Evolutionary conservation across 768 basidiomycete species (phyloP).

Genomic region (Cystofilobasidium bisporidii): DNA sequence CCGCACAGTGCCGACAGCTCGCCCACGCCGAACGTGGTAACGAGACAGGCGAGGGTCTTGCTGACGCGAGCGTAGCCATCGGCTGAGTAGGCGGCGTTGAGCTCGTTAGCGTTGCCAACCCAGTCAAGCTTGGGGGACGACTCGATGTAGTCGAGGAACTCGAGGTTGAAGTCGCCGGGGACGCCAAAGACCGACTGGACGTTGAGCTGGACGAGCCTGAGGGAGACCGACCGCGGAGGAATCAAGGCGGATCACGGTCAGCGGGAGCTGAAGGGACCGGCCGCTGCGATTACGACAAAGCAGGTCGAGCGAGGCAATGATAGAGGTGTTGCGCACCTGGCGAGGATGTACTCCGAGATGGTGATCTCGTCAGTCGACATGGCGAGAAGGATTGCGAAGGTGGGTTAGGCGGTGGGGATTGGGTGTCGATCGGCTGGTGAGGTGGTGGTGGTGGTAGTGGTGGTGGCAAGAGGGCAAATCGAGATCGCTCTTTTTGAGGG

Average conservation of each 20-base stretch:
- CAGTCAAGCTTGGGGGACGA: slow-evolving; percentile 67
- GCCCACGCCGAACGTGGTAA: slow-evolving; percentile 87
- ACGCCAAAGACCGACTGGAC: slow-evolving; percentile 40
- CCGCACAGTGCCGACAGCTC: slow-evolving; percentile 54
- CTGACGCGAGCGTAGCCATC: slow-evolving; percentile 85
- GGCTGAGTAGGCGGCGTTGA: slow-evolving; percentile 81
- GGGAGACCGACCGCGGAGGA: background rate
- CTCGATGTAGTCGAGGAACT: slow-evolving; percentile 61
- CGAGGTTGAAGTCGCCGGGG: slow-evolving; percentile 76
- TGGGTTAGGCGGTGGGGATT: background rate
- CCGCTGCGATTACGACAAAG: too few species aligned
- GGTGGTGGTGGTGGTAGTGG: too few species aligned
- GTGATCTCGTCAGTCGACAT: background rate
- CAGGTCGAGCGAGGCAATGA: background rate
- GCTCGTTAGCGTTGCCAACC: slow-evolving; percentile 59
- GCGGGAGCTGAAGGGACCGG: background rate
- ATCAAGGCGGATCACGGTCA: background rate
- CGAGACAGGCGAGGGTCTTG: slow-evolving; percentile 52
- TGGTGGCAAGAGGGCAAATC: too few species aligned
- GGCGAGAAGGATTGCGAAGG: background rate
- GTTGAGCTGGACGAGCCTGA: slow-evolving; percentile 20
- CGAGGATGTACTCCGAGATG: slow-evolving; percentile 20
- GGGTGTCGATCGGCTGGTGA: background rate
- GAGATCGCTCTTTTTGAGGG: too few species aligned
- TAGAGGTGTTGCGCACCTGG: slow-evolving; percentile 6